phyloP scores from a whole-genome alignment of 1,284 basidiomycete species.

The Austropuccinia psidii region DNA sequence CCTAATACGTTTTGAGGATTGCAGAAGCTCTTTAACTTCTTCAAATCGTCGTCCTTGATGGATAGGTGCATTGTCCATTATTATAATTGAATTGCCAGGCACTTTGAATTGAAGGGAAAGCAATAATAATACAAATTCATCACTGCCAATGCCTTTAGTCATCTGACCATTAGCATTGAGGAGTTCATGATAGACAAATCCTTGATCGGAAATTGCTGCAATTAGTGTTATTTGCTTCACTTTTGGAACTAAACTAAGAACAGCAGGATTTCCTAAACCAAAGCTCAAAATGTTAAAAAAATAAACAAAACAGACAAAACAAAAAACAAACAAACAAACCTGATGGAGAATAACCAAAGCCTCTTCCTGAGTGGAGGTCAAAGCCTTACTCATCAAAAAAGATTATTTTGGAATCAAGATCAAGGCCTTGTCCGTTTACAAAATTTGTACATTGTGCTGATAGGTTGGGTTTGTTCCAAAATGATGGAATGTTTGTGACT shows the following conservation, averaged over 20 bases:
- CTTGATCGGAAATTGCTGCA: conserved; percentile 17
- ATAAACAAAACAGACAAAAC: not conserved
- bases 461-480: too few species aligned
- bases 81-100: not conserved
- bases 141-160: conserved; percentile 5
- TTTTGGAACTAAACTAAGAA: not conserved
- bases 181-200: not conserved
- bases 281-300: not conserved
- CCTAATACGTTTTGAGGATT: not conserved
- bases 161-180: not conserved
- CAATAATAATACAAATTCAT: conserved; percentile 6
- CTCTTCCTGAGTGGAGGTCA: too few species aligned
- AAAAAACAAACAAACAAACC: too few species aligned
- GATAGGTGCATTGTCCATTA: not conserved
- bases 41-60: not conserved
- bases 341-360: too few species aligned
- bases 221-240: not conserved
- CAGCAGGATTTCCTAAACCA: not conserved
- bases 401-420: too few species aligned
- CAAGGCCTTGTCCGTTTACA: too few species aligned
- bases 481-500: too few species aligned
- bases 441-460: too few species aligned
- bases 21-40: not conserved
- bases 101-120: conserved; percentile 29
- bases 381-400: too few species aligned